Evolutionary conservation across 345 rosid genomes (phyloP).

Genomic region (Ailanthus altissimus): DNA sequence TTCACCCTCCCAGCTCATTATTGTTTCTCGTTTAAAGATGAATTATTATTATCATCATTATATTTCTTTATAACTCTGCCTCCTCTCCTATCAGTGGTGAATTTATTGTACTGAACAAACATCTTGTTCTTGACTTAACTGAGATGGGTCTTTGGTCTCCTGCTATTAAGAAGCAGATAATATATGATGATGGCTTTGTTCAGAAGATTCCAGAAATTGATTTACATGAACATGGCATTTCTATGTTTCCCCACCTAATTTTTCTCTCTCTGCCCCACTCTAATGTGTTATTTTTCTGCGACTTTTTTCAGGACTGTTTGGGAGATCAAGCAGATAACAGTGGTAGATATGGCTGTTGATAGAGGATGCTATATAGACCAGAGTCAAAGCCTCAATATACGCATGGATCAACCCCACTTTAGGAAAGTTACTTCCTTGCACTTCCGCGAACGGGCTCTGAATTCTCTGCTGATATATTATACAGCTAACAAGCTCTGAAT

Average conservation of each 20-base stretch:
- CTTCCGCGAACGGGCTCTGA: conserved; percentile 85
- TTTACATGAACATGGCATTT: conserved; percentile 42
- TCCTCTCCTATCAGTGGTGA: neutral
- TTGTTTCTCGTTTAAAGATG: neutral
- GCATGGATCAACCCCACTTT: conserved; percentile 85
- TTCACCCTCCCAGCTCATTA: neutral
- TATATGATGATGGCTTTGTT: too few relatives aligned
- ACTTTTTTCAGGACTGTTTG: conserved; percentile 68
- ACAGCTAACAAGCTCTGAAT: too few relatives aligned
- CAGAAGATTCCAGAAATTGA: conserved; percentile 22
- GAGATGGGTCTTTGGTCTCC: too few relatives aligned
- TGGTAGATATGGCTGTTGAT: conserved; percentile 91
- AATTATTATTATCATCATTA: neutral
- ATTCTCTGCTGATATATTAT: conserved; percentile 9
- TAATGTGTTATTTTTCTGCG: neutral
- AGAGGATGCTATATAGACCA: conserved; percentile 94
- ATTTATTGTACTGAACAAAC: too few relatives aligned
- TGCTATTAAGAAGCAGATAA: too few relatives aligned
- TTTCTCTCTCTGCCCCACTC: neutral
- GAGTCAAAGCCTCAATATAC: conserved; percentile 93
- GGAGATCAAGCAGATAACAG: conserved; percentile 91
- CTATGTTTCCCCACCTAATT: too few relatives aligned
- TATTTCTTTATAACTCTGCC: conserved; percentile 2
- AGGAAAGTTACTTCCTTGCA: conserved; percentile 81
- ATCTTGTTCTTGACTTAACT: too few relatives aligned